These are phyloP conservation scores for Dimocarpus longan DNA, from an alignment of 345 rosid species.

Conservation along the genomic window DNA sequence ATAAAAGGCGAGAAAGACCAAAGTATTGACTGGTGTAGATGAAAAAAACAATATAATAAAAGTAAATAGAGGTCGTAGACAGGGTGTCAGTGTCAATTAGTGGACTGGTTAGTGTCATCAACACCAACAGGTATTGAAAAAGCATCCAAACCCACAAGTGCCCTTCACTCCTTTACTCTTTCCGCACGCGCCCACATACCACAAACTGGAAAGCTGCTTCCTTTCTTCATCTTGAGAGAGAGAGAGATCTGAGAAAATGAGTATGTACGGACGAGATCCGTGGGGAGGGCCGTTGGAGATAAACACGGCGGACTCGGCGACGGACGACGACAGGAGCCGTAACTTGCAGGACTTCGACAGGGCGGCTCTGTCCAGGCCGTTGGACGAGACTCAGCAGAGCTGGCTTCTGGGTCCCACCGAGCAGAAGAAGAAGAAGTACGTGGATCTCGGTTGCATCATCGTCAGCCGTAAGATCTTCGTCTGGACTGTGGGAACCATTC, in stretches of 20 bases:
- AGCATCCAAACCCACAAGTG: not conserved
- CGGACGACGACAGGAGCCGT: conserved; percentile 93
- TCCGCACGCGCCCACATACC: not conserved
- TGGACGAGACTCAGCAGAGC: conserved; percentile 98
- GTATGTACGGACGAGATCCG: conserved; percentile 96
- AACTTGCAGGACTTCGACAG: conserved; percentile 82
- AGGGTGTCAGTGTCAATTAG: conserved; percentile 33
- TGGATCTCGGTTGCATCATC: conserved; percentile 93
- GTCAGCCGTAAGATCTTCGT: conserved; percentile 95
- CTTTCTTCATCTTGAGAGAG: not conserved
- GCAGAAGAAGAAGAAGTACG: conserved; percentile 96
- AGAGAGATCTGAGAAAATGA: conserved; percentile 13
- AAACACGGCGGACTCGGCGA: conserved; percentile 89
- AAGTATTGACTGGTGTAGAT: too few species aligned
- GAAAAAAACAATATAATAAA: too few species aligned
- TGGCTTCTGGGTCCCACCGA: conserved; percentile 94
- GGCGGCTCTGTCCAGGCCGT: conserved; percentile 78
- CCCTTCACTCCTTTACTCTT: not conserved
- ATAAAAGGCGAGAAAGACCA: too few species aligned
- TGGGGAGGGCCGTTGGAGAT: conserved; percentile 99
- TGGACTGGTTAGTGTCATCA: conserved; percentile 28
- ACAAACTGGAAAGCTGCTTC: not conserved
- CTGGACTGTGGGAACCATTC: conserved; percentile 81
- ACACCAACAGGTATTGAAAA: not conserved
- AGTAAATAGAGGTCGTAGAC: not conserved